Percentiles rank a stretch among this genome's conserved stretches.
phyloP scores from a whole-genome alignment of 345 rosid genomes.

The Murraya paniculata region DNA sequence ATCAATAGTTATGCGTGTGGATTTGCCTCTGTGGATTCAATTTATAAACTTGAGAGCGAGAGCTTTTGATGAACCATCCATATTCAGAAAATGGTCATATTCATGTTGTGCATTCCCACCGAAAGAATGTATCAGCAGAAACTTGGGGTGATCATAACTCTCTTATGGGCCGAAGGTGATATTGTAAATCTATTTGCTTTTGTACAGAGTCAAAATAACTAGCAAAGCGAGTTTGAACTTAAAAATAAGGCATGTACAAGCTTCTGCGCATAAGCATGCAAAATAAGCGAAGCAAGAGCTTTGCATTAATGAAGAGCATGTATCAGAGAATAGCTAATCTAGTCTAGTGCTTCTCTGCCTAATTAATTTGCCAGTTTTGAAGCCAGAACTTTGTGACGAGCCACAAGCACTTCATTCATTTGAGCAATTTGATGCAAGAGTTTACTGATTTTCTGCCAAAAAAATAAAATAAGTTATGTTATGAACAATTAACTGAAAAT shows the following conservation, averaged over 20 bases:
- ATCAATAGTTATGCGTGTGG: background rate
- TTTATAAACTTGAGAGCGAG: background rate
- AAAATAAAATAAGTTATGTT: background rate
- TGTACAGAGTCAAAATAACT: too few species aligned
- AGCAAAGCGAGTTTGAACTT: too few species aligned
- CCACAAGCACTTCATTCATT: slow-evolving; percentile 51
- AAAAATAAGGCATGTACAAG: background rate
- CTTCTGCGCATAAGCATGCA: background rate
- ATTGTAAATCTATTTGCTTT: too few species aligned
- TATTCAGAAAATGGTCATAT: background rate
- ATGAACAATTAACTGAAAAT: background rate
- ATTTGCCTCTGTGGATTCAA: background rate
- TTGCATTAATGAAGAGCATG: background rate
- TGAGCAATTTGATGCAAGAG: slow-evolving; percentile 55
- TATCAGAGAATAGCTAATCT: slow-evolving; percentile 1
- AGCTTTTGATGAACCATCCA: background rate
- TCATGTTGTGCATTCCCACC: background rate
- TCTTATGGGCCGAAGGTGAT: background rate
- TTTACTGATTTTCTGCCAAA: slow-evolving; percentile 46
- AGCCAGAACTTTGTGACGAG: slow-evolving; percentile 40
- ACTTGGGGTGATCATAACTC: background rate
- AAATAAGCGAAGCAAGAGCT: background rate
- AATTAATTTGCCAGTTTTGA: slow-evolving; percentile 24
- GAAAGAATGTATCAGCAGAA: background rate
- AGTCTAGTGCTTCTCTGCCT: background rate